Base-by-base conservation (phyloP, 2,329 filamentous ascomycete species). In the Cytospora paraplurivora region DNA sequence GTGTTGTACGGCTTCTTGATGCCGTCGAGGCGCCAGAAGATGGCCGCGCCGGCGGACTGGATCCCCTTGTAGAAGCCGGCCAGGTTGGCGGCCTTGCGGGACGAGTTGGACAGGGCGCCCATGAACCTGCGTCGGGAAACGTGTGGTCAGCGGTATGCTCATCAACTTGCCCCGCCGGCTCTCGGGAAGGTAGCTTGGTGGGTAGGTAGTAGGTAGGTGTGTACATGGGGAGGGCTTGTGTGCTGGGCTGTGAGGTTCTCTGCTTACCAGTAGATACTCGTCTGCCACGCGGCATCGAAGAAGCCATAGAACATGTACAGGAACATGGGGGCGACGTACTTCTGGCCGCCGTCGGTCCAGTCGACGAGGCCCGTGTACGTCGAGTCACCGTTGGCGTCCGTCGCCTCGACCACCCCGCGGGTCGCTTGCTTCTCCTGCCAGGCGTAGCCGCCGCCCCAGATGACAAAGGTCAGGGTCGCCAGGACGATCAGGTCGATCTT, bases 231-330 rank as follows among this genome's bases (percentile, higher is more conserved):
- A 33, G 12, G 17, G 17, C 8, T 49, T 5, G 6, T 19, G 56
- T 19, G 21, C 84, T 21, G 85, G 78, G 44, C 81, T 82, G 17
- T 17, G 41, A 10, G 17, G 17, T 19, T n/a, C 15, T 5, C 7
- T 80, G 90, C 92, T 73, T 86, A 92, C 93, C 93, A 97, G 82
- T 98, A 97, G 56, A 93, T 88, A 71, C 82, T 88, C 0, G 92
- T 94, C 80, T 98, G 94, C 89, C 92, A 97, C 61, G 88, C 85
- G 51, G 93, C 92, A 74, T 97, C 94, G 70, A 88, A 95, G 76
- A 95, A 89, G 49, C 92, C 92, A 74, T 95, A 96, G 76, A 93
- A 93, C 71, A 96, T 91, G 80, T 93, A 96, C 59, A 96, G 78
- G 75, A 96, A 92, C 85, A 96, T 91, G 13, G 91, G 90, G 0